Base-by-base conservation (phyloP, 371 early-diverging fungal species). In the Circinella minor region DNA sequence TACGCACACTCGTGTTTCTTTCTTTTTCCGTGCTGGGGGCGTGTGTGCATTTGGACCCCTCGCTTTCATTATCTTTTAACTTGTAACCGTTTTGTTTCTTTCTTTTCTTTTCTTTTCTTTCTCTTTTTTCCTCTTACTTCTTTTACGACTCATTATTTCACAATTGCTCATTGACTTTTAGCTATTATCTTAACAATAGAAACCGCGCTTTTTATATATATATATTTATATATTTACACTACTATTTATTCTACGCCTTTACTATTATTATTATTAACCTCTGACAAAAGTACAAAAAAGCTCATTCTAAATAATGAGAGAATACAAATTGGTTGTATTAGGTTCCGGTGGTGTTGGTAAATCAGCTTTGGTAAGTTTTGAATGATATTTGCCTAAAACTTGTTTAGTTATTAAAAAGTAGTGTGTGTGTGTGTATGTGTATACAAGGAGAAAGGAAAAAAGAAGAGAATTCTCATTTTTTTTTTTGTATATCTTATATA, bases 301-400 rank as follows among this genome's bases (percentile, higher is more conserved):
- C 39, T 11, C 62, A 27, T 34, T 61, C 10, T 11, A 15, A 5
- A 17, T 47, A 66, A 89, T 89, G 88, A 81, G 84, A 78, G 95
- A 95, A 82, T 94, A 93, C 82, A 93, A 93, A 73, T 85, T 95
- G 39, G 95, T 95, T 20, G 94, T 95, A 38, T 79, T 95, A n/a
- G 95, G 95, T 36, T 92, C 93, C 18, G 95, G 94, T 49, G 95
- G 94, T 86, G 95, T 95, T 66, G 95, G 95, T 4, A 95, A 95
- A 77, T 93, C 94, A n/a, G 94, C 95, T 1, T 73, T 95, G 88
- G 95, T 95, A 88, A 75, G 88, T 73, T 18, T 15, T 51, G 8
- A 6, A 9, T 43, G 11, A 3, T 43, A 27, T 43, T 43, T 9
- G 3, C 11, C 43, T 9, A 43, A 9, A 43, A 1, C 3, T 6